phyloP scores from a whole-genome alignment of 495 filamentous ascomycete species.

The Lentithecium fluviatile region DNA sequence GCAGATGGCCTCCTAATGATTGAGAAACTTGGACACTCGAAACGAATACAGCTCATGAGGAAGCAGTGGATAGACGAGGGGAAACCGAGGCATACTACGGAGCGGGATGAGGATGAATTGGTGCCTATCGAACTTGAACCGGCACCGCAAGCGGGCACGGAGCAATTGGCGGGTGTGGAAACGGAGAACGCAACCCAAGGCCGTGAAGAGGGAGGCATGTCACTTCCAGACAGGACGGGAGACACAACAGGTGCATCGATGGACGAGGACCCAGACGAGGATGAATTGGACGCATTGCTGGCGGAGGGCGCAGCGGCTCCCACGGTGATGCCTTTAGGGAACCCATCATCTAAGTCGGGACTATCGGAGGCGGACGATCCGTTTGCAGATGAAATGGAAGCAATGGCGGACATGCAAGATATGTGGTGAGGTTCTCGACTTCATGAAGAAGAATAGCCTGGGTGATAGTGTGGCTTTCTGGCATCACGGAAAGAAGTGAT shows the following conservation, averaged over 20 bases:
- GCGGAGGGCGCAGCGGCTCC: constrained; percentile 38
- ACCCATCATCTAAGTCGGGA: neutral
- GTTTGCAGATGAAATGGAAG: constrained; percentile 64
- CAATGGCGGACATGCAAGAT: constrained; percentile 65
- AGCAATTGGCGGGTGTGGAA: constrained; percentile 6
- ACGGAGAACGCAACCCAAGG: neutral
- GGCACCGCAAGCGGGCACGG: neutral
- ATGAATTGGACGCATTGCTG: constrained; percentile 51
- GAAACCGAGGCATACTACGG: constrained; percentile 40
- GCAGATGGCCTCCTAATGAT: constrained; percentile 86
- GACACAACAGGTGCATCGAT: neutral
- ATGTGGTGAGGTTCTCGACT: constrained; percentile 51
- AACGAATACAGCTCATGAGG: constrained; percentile 67
- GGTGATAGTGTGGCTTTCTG: constrained; percentile 4
- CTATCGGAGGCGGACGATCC: constrained; percentile 32
- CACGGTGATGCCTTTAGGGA: too few relatives aligned
- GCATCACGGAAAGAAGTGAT: constrained; percentile 2
- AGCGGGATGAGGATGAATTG: constrained; percentile 14
- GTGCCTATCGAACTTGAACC: neutral
- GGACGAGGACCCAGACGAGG: constrained; percentile 40
- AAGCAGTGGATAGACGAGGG: constrained; percentile 85
- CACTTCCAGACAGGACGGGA: neutral
- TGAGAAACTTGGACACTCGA: constrained; percentile 88
- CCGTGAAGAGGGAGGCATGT: neutral
- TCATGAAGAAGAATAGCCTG: neutral